Evolutionary conservation across 257 asterid genomes (phyloP).

Genomic region (Plantago ovata): DNA sequence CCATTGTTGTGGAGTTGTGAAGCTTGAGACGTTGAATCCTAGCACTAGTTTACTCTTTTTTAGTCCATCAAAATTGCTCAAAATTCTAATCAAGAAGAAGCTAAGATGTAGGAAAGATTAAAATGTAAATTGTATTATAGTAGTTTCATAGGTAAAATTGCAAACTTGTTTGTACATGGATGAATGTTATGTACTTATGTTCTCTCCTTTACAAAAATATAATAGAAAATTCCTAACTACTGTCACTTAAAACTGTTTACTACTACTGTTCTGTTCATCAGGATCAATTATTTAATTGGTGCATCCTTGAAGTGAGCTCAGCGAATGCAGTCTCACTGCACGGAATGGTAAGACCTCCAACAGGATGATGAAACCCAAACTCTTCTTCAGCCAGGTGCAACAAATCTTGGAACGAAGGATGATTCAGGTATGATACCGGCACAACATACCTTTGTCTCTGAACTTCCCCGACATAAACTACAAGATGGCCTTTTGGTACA

Average conservation of each 20-base stretch:
- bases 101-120: too few relatives aligned
- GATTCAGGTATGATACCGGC: conserved; percentile 31
- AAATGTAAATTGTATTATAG: too few relatives aligned
- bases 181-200: too few relatives aligned
- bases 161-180: too few relatives aligned
- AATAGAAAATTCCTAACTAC: background rate
- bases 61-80: too few relatives aligned
- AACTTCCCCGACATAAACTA: conserved; percentile 36
- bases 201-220: too few relatives aligned
- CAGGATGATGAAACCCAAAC: conserved; percentile 33
- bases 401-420: conserved; percentile 37
- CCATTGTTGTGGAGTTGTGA: too few relatives aligned
- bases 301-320: conserved; percentile 23
- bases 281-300: background rate
- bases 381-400: conserved; percentile 30
- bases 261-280: background rate
- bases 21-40: too few relatives aligned
- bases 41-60: too few relatives aligned
- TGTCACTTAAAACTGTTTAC: background rate
- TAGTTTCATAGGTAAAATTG: too few relatives aligned
- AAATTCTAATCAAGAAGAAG: too few relatives aligned
- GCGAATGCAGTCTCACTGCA: conserved; percentile 24
- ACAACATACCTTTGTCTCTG: conserved; percentile 28
- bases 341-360: conserved; percentile 30
- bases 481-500: conserved; percentile 41